phyloP scores from a whole-genome alignment of 139 green algal genomes.

The Tetraselmis striata region DNA sequence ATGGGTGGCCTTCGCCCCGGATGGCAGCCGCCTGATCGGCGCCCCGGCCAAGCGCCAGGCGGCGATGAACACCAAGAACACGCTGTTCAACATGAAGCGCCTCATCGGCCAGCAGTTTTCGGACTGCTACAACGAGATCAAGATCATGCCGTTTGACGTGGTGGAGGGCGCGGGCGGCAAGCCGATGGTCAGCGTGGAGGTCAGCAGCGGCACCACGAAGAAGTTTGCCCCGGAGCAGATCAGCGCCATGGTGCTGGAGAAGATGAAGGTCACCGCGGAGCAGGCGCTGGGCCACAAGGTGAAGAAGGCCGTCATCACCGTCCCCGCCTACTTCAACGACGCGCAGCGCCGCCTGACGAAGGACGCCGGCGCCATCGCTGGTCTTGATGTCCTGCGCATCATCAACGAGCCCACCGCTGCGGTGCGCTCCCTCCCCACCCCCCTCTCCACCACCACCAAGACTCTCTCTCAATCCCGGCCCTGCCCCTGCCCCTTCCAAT shows the following conservation, averaged over 20 bases:
- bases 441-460: constrained; percentile 53
- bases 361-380: constrained; percentile 23
- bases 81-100: too few relatives aligned
- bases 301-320: constrained; percentile 32
- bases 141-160: constrained; percentile 16
- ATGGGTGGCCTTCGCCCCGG: constrained; percentile 22
- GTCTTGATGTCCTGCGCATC: too few relatives aligned
- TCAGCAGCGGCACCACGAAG: constrained; percentile 27
- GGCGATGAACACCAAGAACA: constrained; percentile 52
- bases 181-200: constrained; percentile 13
- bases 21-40: constrained; percentile 15
- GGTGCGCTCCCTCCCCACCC: constrained; percentile 55
- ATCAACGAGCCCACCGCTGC: too few relatives aligned
- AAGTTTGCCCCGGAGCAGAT: constrained; percentile 94
- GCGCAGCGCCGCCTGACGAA: constrained; percentile 23
- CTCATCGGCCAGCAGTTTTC: constrained; percentile 23
- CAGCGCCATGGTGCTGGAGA: constrained; percentile 93
- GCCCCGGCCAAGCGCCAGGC: constrained; percentile 8
- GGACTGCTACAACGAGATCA: too few relatives aligned
- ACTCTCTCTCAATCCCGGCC: too few relatives aligned
- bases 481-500: too few relatives aligned
- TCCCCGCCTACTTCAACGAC: too few relatives aligned
- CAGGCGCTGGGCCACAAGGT: constrained; percentile 76
- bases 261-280: constrained; percentile 90
- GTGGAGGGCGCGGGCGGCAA: constrained; percentile 15